phyloP scores from a whole-genome alignment of 2,329 filamentous ascomycete genomes.

The Aspergillus caelatus region DNA sequence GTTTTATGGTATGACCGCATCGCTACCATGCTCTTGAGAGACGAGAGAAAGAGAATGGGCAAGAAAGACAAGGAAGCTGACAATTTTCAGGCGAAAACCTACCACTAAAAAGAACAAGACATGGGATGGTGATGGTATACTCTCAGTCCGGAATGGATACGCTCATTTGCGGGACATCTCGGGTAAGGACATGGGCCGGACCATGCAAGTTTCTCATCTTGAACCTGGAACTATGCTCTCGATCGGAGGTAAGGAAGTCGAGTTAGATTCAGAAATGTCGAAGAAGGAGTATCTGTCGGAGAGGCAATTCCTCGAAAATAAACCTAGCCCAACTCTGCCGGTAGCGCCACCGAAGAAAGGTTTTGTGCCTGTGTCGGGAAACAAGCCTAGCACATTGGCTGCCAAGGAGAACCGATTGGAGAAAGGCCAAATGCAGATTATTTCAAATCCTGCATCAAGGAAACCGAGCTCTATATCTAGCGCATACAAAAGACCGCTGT shows the following conservation, averaged over 20 bases:
- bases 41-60: background rate
- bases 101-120: slow-evolving; percentile 76
- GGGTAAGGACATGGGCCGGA: slow-evolving; percentile 65
- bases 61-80: background rate
- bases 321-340: slow-evolving; percentile 22
- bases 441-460: slow-evolving; percentile 41
- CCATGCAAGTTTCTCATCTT: slow-evolving; percentile 58
- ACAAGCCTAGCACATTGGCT: slow-evolving; percentile 12
- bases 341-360: slow-evolving; percentile 22
- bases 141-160: slow-evolving; percentile 60
- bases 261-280: slow-evolving; percentile 65
- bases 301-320: slow-evolving; percentile 28
- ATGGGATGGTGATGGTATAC: slow-evolving; percentile 73
- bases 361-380: slow-evolving; percentile 18
- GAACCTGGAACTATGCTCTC: slow-evolving; percentile 64
- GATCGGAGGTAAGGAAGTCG: slow-evolving; percentile 68
- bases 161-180: slow-evolving; percentile 64
- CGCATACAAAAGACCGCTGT: slow-evolving; percentile 65
- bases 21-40: background rate
- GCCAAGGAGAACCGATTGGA: slow-evolving; percentile 15
- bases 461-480: slow-evolving; percentile 47
- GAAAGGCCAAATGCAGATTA: slow-evolving; percentile 15
- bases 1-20: slow-evolving; percentile 46
- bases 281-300: slow-evolving; percentile 60
- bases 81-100: slow-evolving; percentile 61